phyloP scores from a whole-genome alignment of 164 flowering plant species.

The Buxus sempervirens region DNA sequence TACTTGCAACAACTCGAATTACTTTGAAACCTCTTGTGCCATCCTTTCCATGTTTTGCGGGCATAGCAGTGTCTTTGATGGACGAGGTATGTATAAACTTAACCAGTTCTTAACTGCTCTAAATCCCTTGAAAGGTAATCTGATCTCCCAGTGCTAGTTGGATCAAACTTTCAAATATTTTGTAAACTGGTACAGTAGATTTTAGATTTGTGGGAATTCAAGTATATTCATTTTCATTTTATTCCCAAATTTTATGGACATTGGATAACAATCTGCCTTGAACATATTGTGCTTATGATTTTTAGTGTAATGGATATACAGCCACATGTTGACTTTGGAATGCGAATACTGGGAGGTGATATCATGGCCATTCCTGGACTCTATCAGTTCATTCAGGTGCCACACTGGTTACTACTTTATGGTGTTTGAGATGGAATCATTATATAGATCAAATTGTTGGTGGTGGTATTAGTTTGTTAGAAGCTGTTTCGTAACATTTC shows the following conservation, averaged over 20 bases:
- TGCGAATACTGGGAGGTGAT: slow-evolving; percentile 71
- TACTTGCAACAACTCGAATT: slow-evolving; percentile 59
- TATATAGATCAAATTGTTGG: background rate
- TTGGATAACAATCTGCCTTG: background rate
- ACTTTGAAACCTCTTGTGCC: slow-evolving; percentile 86
- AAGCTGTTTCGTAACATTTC: too few relatives aligned
- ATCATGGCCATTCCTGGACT: slow-evolving; percentile 91
- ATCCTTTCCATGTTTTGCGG: slow-evolving; percentile 83
- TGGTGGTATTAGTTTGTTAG: background rate
- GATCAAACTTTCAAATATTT: background rate
- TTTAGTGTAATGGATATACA: slow-evolving; percentile 26
- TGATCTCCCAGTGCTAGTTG: background rate
- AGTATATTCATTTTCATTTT: background rate
- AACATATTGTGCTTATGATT: background rate
- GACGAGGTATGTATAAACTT: slow-evolving; percentile 51
- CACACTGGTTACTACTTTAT: slow-evolving; percentile 13
- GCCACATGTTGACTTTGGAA: slow-evolving; percentile 88
- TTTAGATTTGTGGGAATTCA: background rate
- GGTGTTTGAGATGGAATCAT: background rate
- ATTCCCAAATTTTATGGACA: background rate
- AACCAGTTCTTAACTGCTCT: background rate
- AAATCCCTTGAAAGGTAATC: background rate
- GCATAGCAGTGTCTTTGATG: slow-evolving; percentile 58
- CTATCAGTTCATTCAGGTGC: slow-evolving; percentile 74
- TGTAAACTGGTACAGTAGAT: background rate